Evolutionary conservation across 2,329 filamentous ascomycete genomes (phyloP).

Genomic region (Penicillium capsulatum): DNA sequence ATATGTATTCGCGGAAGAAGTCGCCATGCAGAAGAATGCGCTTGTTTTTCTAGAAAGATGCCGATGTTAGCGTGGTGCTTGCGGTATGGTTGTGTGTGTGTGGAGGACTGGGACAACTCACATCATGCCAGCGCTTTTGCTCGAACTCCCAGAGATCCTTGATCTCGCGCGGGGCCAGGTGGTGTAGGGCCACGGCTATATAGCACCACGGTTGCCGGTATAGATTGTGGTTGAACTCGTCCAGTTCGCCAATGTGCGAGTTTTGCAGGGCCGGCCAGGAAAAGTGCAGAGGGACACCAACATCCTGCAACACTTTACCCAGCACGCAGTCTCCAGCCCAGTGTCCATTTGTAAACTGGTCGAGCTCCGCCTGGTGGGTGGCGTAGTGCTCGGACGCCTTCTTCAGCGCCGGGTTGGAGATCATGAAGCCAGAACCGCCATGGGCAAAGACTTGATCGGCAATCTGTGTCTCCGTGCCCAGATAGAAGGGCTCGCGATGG

Average conservation of each 20-base stretch:
- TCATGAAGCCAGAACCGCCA: conserved; percentile 51
- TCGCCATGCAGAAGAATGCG: conserved; percentile 34
- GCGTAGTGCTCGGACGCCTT: conserved; percentile 43
- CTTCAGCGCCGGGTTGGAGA: conserved; percentile 50
- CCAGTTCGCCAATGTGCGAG: conserved; percentile 42
- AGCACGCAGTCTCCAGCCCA: conserved; percentile 52
- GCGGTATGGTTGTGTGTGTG: background rate
- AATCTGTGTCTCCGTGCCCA: conserved; percentile 53
- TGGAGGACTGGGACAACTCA: conserved; percentile 38
- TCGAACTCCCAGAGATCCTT: conserved; percentile 47
- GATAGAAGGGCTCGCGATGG: conserved; percentile 47
- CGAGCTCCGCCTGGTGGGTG: conserved; percentile 40
- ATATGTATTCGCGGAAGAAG: conserved; percentile 37
- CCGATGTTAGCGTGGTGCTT: background rate
- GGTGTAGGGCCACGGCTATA: conserved; percentile 49
- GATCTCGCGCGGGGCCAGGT: conserved; percentile 43
- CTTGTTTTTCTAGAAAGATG: conserved; percentile 26
- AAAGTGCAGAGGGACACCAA: conserved; percentile 44
- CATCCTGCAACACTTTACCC: conserved; percentile 45
- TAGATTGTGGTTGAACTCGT: conserved; percentile 39
- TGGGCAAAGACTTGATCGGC: conserved; percentile 50
- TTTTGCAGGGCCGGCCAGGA: conserved; percentile 49
- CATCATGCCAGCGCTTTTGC: conserved; percentile 56
- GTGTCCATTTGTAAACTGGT: conserved; percentile 45
- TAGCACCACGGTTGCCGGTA: conserved; percentile 49